Base-by-base conservation (phyloP, 306 rosid species). In the Prunus padus region DNA sequence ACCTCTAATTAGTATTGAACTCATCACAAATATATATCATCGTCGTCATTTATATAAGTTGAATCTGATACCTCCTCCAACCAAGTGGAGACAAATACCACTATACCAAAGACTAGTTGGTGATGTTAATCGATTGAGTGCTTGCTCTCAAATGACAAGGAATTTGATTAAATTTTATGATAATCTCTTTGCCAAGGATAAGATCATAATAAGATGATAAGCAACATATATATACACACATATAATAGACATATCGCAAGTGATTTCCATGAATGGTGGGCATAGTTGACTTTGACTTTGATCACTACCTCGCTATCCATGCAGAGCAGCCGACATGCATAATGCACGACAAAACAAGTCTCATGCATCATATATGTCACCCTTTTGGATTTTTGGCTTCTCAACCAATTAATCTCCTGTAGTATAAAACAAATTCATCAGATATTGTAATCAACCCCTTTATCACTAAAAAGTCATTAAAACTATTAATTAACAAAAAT, bases 51-150 rank as follows among this genome's bases (percentile, higher is more conserved):
- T 7, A 37, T 37, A 5, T 37, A 0, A 37, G 9, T 37, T 7
- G 42, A 37, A 37, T 37, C 0, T 37, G 0, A 37, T 0, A 7
- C 0, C 9, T 37, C 2, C 0, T 7, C 0, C 9, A 37, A 7
- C 0, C 0, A 37, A 37, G 9, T 37, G 0, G 2, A 37, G 42
- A 6, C 10, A 37, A 37, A 37, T 7, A 37, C 0, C 42, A 37
- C 8, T 1, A 7, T 37, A 7, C 2, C 0, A 7, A 37, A 8
- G 0, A 0, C 9, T 7, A 7, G 42, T 37, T 37, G 2, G 9
- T 7, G 2, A 37, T 37, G 42, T 37, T 37, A 37, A 7, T 37
- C 42, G 9, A 7, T 37, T 37, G 0, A 37, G 42, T 6, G 42
- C 2, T 37, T 37, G 2, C 42, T 37, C 42, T 37, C 42, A 37